Conservation (phyloP, 2,329 filamentous ascomycete species). For the Torrubiella hemipterigena region DNA sequence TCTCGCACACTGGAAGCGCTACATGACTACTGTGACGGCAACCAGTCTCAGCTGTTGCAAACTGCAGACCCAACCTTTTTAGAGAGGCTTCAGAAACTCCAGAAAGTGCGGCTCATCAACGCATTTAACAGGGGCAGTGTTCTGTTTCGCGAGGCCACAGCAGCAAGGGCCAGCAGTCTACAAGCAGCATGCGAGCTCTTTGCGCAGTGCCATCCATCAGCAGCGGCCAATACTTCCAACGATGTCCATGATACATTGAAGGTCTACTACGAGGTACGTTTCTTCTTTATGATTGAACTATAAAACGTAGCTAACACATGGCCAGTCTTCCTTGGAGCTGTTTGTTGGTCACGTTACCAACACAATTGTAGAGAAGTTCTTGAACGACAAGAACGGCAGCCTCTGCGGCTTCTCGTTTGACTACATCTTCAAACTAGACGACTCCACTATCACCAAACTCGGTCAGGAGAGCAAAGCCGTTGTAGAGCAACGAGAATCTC, state of each 20-base stretch:
- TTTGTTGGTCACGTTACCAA: slow-evolving; percentile 13
- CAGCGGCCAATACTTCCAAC: slow-evolving; percentile 15
- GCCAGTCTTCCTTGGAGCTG: slow-evolving; percentile 14
- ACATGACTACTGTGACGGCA: slow-evolving; percentile 3
- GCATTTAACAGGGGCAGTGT: not conserved
- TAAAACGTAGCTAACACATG: slow-evolving; percentile 1
- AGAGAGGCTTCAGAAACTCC: slow-evolving; percentile 10
- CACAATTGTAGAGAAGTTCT: slow-evolving; percentile 8
- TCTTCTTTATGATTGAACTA: fast-evolving
- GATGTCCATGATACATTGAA: slow-evolving; percentile 24
- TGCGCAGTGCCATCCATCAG: slow-evolving; percentile 5
- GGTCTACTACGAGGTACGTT: slow-evolving; percentile 22
- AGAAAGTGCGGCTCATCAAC: slow-evolving; percentile 10
- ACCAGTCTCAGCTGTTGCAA: slow-evolving; percentile 9
- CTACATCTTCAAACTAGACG: not conserved
- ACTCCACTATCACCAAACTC: not conserved
- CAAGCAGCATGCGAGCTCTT: no score
- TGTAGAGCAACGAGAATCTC: not conserved
- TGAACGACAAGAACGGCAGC: slow-evolving; percentile 8
- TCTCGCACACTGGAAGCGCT: slow-evolving; percentile 5
- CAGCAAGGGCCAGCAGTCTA: not conserved
- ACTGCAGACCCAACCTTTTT: slow-evolving; percentile 14
- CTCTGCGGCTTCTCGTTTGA: not conserved
- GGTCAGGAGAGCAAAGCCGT: not conserved
- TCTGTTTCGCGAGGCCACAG: not conserved